Evolutionary conservation across 768 basidiomycete genomes (phyloP), one percentile per base, ranked within the genome.

Genomic region (Rhodocollybia butyracea): DNA sequence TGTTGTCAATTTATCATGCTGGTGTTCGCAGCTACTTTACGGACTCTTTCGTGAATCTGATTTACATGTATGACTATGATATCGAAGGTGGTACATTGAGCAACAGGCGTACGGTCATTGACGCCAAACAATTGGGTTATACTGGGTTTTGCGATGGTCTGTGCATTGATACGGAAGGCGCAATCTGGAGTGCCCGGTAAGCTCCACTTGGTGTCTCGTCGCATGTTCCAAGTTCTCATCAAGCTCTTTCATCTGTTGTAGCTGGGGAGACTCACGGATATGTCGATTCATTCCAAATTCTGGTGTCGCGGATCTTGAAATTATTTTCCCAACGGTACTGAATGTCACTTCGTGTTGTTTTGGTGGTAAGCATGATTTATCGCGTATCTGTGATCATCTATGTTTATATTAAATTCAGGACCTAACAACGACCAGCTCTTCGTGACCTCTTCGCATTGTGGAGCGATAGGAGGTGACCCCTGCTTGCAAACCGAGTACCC

Each of bases 301-400:
- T n/a, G 86, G 86, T 3, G 61, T 64, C 24, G 70, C 84, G 19
- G 83, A 86, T 61, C 64, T 81, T 10, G 78, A 84, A 61, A 73
- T 88, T 36, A 46, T 71, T 17, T 83, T 88, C 60, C 84, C 85
- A 22, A 81, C 75, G n/a, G 87, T 74, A 5, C 68, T 83, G 56
- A 81, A 84, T 52, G 73, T 88, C 34, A 88, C 87, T 4, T 76
- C 85, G 11, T 87, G 86, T 59, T 83, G 82, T 62, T 88, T 88
- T 64, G 87, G 85, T 68, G 85, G 85, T 81, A 61, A 62, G 67
- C 55, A 21, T 24, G 22, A 50, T 13, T 24, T 17, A 24, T 47
- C 53, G 27, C 36, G n/a, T 30, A 39, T 13, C 30, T 48, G 22
- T 12, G 34, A 12, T 32, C 29, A 38, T 59, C 36, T 22, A 46